Evolutionary conservation across 2,329 filamentous ascomycete genomes (phyloP), one percentile per base, ranked within the genome.

Genomic region (Tolypocladium endophyticum): DNA sequence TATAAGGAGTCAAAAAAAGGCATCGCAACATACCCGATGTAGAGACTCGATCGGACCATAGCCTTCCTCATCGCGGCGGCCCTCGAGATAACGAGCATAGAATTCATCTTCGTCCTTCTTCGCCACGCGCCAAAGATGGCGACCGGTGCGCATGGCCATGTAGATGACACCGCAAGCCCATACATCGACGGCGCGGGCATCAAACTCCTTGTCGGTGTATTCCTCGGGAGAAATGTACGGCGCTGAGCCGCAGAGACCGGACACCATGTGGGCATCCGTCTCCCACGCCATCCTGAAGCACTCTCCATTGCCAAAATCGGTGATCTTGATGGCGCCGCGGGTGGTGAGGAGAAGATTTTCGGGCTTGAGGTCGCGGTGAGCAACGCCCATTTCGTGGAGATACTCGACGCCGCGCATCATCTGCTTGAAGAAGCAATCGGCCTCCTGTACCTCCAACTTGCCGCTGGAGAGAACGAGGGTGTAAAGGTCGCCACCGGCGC

Each of bases 261-360:
- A 93, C 4, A 96, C 96, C 92, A 97, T 97, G 74, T 97, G 94
- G 25, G 94, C 89, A 73, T 97, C 92, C 58, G 92, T 94, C 74
- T 99, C 94, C 94, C 94, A 99, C 2, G 94, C 94, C 93, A 97
- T 97, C 59, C 94, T 88, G 82, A 99, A 99, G 75, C 94, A 99
- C 75, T 99, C 94, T 69, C 94, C 94, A 68, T 99, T 99, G 63
- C 94, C 94, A 68, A 99, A 99, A 73, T 99, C 94, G 35, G 94
- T 97, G 64, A 99, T 99, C 71, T 99, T 99, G 66, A 99, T 84
- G 18, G 87, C 90, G 60, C 94, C 94, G 64, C 92, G 90, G 0
- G 90, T 94, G 4, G 94, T 99, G 59, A 99, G 81, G 0, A 99
- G 85, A 16, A 99, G 81, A 67, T 99, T 99, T 74, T 99, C 94